phyloP scores from a whole-genome alignment of 1,139 yeast genomes.

The Magnusiomyces starmeri region DNA sequence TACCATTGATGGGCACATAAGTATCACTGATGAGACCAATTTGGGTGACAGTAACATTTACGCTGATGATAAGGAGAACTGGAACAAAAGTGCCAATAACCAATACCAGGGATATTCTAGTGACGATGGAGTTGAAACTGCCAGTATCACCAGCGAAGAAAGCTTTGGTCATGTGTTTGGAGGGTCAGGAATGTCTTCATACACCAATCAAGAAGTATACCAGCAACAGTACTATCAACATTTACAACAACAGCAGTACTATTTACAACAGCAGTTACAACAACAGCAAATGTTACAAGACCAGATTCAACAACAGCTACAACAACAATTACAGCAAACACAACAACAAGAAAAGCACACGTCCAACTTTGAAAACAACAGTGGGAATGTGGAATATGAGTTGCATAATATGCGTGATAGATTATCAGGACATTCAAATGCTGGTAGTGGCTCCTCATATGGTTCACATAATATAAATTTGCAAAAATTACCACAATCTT shows the following conservation, averaged over 20 bases:
- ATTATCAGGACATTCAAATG: too few relatives aligned
- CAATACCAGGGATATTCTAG: not conserved
- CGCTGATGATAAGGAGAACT: too few relatives aligned
- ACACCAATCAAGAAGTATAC: not conserved
- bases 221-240: too few relatives aligned
- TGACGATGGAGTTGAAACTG: not conserved
- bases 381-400: not conserved
- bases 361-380: too few relatives aligned
- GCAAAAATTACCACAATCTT: too few relatives aligned
- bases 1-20: not conserved
- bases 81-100: too few relatives aligned
- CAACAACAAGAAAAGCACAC: too few relatives aligned
- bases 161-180: not conserved
- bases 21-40: too few relatives aligned
- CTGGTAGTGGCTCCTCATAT: too few relatives aligned
- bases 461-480: too few relatives aligned
- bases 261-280: not conserved
- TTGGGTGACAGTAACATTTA: too few relatives aligned
- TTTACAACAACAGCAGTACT: not conserved
- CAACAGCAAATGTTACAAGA: not conserved
- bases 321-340: not conserved
- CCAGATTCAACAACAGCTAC: not conserved
- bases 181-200: not conserved
- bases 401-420: too few relatives aligned
- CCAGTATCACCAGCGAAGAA: not conserved